Base-by-base conservation (phyloP, 2,329 filamentous ascomycete species). In the Colletotrichum horii region DNA sequence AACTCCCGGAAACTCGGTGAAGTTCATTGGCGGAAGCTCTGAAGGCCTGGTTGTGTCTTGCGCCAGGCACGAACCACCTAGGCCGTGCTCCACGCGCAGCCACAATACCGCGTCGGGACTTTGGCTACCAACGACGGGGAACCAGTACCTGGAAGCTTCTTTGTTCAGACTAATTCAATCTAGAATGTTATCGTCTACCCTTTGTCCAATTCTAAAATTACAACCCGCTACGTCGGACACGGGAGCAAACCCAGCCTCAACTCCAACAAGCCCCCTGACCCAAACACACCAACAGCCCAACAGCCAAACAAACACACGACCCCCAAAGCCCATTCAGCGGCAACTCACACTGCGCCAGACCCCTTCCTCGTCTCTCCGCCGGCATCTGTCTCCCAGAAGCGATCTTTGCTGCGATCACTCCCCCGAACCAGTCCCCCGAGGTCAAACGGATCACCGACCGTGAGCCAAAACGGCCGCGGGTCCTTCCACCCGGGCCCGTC, bases 401-500 rank as follows among this genome's bases (percentile, higher is more conserved):
- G 80, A 15, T 83, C 83, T 61, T 78, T 75, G 66, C 82, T 64
- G 32, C 62, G 79, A 34, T 83, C 81, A 71, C 77, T 80, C 8
- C 83, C 82, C 14, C 79, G 83, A 55, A 84, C 56, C 78, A 84
- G 79, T 14, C 83, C 84, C 16, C 74, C 79, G 19, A 87, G 55
- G 69, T 87, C 84, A 70, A 88, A 86, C 30, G 84, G 85, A 60
- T 87, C 86, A 24, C 86, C 61, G 11, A 89, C 66, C 22, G 87
- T 89, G 34, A 81, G 78, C 77, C 85, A 79, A 32, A 88, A 83
- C 70, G 83, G 81, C 77, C 89, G 85, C 7, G 84, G 81, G 76
- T 91, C 88, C 79, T 87, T 84, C 78, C 88, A 90, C 3, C 88
- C 89, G 4, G 85, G 84, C 0, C 89, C 89, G 34, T 83, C 81